Percentiles rank a stretch among this genome's conserved stretches.
These are phyloP conservation scores for Filobasidium wieringae DNA, from an alignment of 768 basidiomycete species.

Conservation along the genomic window DNA sequence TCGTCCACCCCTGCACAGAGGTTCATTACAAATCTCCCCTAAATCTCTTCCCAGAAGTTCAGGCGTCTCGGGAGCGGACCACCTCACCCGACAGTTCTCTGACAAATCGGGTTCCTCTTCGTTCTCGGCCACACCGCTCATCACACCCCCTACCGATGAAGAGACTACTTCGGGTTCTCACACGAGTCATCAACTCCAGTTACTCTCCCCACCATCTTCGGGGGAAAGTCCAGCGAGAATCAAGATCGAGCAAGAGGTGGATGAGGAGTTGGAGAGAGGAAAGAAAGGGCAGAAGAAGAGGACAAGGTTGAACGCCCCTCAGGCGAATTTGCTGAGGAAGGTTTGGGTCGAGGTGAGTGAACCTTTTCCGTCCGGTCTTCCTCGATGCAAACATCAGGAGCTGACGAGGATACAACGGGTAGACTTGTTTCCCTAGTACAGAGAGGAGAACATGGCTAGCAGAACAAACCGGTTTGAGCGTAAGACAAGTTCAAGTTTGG, in stretches of 20 bases:
- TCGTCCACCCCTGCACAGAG: no score
- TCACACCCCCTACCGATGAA: no score
- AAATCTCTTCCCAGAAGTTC: no score
- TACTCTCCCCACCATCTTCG: neutral
- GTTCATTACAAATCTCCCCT: no score
- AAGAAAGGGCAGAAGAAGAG: neutral
- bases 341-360: neutral
- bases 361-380: neutral
- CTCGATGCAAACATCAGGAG: neutral
- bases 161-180: no score
- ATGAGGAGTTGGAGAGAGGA: neutral
- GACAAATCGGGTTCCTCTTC: no score
- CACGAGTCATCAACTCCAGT: no score
- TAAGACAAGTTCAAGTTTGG: neutral
- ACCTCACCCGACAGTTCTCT: no score
- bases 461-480: neutral
- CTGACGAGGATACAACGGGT: neutral
- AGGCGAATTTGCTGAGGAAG: neutral
- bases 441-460: neutral
- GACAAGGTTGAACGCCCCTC: neutral
- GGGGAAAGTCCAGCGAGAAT: neutral
- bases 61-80: no score
- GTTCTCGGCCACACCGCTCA: no score
- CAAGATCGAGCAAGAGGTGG: neutral
- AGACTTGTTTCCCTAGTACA: constrained; percentile 1